phyloP scores from a whole-genome alignment of 257 asterid species.

The Datura wrightii region DNA sequence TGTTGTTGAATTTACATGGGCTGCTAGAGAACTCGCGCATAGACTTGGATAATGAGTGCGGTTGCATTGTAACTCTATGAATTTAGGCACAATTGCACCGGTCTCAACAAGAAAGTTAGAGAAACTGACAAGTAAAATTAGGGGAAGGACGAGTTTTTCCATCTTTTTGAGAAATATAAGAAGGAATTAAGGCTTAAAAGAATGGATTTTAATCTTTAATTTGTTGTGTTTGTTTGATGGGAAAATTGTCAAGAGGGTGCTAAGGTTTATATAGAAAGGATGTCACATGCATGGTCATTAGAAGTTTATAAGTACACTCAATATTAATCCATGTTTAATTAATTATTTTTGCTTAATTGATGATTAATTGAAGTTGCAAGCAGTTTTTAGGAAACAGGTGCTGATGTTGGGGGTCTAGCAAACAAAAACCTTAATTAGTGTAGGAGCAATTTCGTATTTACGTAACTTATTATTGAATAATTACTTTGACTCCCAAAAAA shows the following conservation, averaged over 20 bases:
- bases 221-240: constrained; percentile 30
- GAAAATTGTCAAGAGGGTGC: constrained; percentile 26
- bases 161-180: background rate
- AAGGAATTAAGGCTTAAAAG: background rate
- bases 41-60: constrained; percentile 51
- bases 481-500: background rate
- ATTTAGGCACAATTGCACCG: constrained; percentile 34
- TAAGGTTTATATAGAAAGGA: constrained; percentile 48
- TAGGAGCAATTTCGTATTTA: constrained; percentile 33
- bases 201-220: background rate
- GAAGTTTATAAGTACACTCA: constrained; percentile 19
- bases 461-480: background rate
- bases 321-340: background rate
- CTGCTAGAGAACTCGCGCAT: constrained; percentile 48
- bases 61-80: constrained; percentile 53
- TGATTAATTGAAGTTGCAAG: too few species aligned
- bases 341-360: background rate
- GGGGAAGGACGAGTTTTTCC: constrained; percentile 32
- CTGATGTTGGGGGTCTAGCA: constrained; percentile 29
- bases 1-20: constrained; percentile 39
- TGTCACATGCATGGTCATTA: constrained; percentile 30
- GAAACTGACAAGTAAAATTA: constrained; percentile 39
- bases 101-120: constrained; percentile 27
- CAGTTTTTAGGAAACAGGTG: constrained; percentile 38
- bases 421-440: constrained; percentile 44